Evolutionary conservation across 768 basidiomycete genomes (phyloP).

Genomic region (Termitomyces sp.): DNA sequence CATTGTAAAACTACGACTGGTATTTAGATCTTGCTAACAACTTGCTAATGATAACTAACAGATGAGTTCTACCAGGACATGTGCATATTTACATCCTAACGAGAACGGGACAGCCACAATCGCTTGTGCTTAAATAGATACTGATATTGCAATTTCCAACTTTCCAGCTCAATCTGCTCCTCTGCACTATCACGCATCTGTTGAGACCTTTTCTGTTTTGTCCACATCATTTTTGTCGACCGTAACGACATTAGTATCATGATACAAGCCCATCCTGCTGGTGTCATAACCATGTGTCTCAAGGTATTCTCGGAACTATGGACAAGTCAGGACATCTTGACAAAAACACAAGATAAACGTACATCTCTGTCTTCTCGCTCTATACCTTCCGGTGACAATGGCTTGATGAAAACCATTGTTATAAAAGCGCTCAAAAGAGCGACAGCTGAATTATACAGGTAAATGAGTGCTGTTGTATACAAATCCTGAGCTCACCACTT

Average conservation of each 20-base stretch:
- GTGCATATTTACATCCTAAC: no score
- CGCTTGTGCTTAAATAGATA: no score
- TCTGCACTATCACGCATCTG: neutral
- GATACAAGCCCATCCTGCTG: slow-evolving; percentile 10
- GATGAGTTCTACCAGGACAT: no score
- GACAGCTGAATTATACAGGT: slow-evolving; percentile 38
- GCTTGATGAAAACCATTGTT: slow-evolving; percentile 69
- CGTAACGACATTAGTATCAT: neutral
- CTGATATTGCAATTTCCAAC: no score
- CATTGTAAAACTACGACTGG: no score
- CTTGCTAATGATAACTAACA: no score
- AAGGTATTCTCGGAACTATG: slow-evolving; percentile 79
- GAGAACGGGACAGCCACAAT: no score
- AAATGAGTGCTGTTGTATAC: slow-evolving; percentile 1
- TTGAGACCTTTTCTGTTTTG: neutral
- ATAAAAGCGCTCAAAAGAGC: slow-evolving; percentile 76
- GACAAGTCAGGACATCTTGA: neutral
- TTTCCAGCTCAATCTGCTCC: no score
- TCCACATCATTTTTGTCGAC: neutral
- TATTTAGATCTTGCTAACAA: no score
- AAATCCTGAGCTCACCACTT: slow-evolving; percentile 42
- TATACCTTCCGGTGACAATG: slow-evolving; percentile 78
- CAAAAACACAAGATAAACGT: neutral
- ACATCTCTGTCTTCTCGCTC: slow-evolving; percentile 41
- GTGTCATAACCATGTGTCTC: slow-evolving; percentile 78